A percentile compares a stretch with the other conserved stretches of the same genome.
phyloP scores from a whole-genome alignment of 495 filamentous ascomycete genomes.

The Podospora fimiseda region DNA sequence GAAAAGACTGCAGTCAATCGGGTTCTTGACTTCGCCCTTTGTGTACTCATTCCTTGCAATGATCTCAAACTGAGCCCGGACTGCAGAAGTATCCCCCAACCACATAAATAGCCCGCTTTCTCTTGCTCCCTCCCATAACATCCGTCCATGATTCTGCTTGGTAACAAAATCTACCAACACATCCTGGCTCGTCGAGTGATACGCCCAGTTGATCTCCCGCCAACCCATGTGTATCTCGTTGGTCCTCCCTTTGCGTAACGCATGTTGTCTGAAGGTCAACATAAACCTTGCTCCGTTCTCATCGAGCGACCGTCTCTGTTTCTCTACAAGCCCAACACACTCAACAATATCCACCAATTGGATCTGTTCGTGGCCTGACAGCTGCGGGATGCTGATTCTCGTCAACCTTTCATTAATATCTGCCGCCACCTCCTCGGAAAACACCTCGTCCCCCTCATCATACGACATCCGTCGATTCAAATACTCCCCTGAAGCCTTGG shows the following conservation, averaged over 20 bases:
- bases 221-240: slow-evolving; percentile 70
- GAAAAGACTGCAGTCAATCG: slow-evolving; percentile 86
- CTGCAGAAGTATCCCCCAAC: slow-evolving; percentile 67
- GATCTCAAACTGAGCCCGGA: slow-evolving; percentile 76
- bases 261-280: slow-evolving; percentile 82
- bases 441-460: slow-evolving; percentile 52
- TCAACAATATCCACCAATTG: slow-evolving; percentile 82
- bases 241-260: slow-evolving; percentile 58
- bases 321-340: slow-evolving; percentile 79
- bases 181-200: slow-evolving; percentile 86
- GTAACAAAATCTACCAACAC: slow-evolving; percentile 86
- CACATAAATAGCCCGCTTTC: slow-evolving; percentile 95
- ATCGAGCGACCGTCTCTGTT: slow-evolving; percentile 86
- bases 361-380: slow-evolving; percentile 85
- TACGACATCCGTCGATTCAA: slow-evolving; percentile 29
- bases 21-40: slow-evolving; percentile 79
- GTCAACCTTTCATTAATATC: slow-evolving; percentile 74
- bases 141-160: slow-evolving; percentile 64
- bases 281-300: slow-evolving; percentile 88
- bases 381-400: slow-evolving; percentile 65
- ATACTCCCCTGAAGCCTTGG: slow-evolving; percentile 20
- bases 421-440: slow-evolving; percentile 67
- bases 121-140: slow-evolving; percentile 78
- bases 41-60: slow-evolving; percentile 93
- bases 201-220: slow-evolving; percentile 93